These are phyloP conservation scores for Meira miltonrushii DNA, from an alignment of 1,284 basidiomycete species.

Conservation along the genomic window DNA sequence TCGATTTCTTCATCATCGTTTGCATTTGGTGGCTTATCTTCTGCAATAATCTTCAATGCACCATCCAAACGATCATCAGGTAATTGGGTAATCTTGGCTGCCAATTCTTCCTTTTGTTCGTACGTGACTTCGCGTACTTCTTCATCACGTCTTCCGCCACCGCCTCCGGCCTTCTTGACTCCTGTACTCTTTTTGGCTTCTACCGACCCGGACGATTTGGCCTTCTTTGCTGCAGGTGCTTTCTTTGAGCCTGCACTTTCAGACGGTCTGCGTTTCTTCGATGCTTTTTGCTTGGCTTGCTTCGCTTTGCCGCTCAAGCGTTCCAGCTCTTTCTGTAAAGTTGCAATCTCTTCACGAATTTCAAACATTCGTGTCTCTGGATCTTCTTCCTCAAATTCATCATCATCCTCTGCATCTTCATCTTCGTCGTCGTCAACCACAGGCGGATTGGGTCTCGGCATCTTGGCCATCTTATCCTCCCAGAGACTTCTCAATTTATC, in stretches of 20 bases:
- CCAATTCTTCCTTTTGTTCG: conserved; percentile 52
- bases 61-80: conserved; percentile 50
- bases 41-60: conserved; percentile 50
- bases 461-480: conserved; percentile 78
- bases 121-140: conserved; percentile 49
- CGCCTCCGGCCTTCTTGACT: conserved; percentile 18
- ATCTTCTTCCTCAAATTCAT: conserved; percentile 26
- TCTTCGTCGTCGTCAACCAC: conserved; percentile 54
- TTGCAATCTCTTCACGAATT: conserved; percentile 38
- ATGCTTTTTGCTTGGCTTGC: conserved; percentile 18
- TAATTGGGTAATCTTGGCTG: conserved; percentile 50
- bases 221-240: conserved; percentile 16
- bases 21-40: conserved; percentile 48
- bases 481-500: conserved; percentile 69
- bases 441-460: conserved; percentile 59
- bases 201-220: conserved; percentile 13
- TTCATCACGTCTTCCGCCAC: conserved; percentile 35
- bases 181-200: conserved; percentile 1
- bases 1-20: conserved; percentile 52
- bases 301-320: conserved; percentile 36
- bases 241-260: conserved; percentile 30
- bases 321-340: conserved; percentile 37
- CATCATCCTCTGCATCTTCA: conserved; percentile 45
- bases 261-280: conserved; percentile 24
- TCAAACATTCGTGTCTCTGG: conserved; percentile 23